These are phyloP conservation scores for Annulohypoxylon bovei DNA, from an alignment of 495 filamentous ascomycete genomes.

Conservation along the genomic window DNA sequence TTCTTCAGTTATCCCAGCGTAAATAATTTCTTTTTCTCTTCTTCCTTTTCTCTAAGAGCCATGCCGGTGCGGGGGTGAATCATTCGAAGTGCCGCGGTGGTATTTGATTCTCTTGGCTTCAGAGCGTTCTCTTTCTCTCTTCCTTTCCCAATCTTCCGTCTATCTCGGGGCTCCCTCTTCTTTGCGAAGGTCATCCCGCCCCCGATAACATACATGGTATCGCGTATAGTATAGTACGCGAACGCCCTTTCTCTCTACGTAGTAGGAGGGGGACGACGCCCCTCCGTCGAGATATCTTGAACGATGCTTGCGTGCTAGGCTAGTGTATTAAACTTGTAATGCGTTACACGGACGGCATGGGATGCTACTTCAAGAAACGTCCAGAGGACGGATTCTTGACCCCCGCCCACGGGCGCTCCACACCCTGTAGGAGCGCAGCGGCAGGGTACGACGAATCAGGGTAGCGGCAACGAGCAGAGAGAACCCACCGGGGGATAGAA, in stretches of 20 bases:
- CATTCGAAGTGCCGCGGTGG: conserved; percentile 39
- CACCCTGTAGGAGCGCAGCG: conserved; percentile 27
- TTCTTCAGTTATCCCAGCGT: conserved; percentile 26
- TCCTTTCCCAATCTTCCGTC: conserved; percentile 2
- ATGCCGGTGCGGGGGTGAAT: conserved; percentile 44
- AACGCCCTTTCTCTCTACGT: neutral
- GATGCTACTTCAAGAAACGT: conserved; percentile 39
- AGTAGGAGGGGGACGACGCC: neutral
- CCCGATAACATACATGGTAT: neutral
- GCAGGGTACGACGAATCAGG: conserved; percentile 32
- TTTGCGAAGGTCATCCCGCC: conserved; percentile 13
- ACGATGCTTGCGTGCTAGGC: conserved; percentile 34
- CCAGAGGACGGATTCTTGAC: conserved; percentile 29
- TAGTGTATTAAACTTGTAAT: conserved; percentile 39
- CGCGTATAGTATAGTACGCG: neutral
- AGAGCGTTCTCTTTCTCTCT: conserved; percentile 7
- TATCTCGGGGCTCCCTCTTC: conserved; percentile 9
- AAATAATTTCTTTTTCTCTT: conserved; percentile 1
- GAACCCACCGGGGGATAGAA: conserved; percentile 12
- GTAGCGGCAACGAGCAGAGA: conserved; percentile 19
- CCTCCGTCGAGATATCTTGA: conserved; percentile 19
- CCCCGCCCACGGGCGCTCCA: conserved; percentile 24
- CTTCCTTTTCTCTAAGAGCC: conserved; percentile 14
- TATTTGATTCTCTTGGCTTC: conserved; percentile 39
- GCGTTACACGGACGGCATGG: conserved; percentile 39